Evolutionary conservation across 139 green algal genomes (phyloP), one percentile per base, ranked within the genome.

Genomic region (Tetradesmus obliquus): DNA sequence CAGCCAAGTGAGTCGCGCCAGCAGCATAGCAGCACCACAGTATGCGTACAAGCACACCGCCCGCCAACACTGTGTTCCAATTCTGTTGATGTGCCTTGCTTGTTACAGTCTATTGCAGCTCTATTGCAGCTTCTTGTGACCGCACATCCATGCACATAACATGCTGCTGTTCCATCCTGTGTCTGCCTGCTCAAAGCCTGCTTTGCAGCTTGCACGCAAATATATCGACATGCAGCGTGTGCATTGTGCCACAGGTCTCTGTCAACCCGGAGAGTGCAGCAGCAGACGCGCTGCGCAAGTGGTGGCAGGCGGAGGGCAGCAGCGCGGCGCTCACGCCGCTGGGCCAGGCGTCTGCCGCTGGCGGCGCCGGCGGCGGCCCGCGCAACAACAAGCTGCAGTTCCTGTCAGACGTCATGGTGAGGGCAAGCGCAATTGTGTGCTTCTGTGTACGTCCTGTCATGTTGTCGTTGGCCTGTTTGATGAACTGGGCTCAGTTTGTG

Each of bases 231-330:
- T 7, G 7, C 57, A 13, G 7, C 8, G 6, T 66, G 8, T 9
- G 8, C 8, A 9, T 66, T 66, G 57, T 66, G 66, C n/a, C 20
- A 19, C 71, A 90, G 86, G 71, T 90, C 10, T 84, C 86, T 3
- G 12, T 90, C 22, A 62, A 89, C 79, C 76, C 79, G 22, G 51
- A 85, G 19, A 19, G 53, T 55, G n/a, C 69, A 80, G 95, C 95
- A 55, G 92, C 94, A 6, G 58, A 90, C 3, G 88, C 88, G 45
- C 92, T 98, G 82, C 76, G 88, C 22, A 45, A 90, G 1, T 98
- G 97, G 97, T 98, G 94, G 51, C 91, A 93, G 1, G 53, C 80
- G 2, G 90, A 93, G 2, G 96, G 96, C 54, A 45, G 83, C 69
- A 82, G 53, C 17, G 92, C 94, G 5, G 51, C 91, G 24, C 92